Evolutionary conservation across 2,329 filamentous ascomycete genomes (phyloP).

Genomic region (Chrysosporium keratinophilum): DNA sequence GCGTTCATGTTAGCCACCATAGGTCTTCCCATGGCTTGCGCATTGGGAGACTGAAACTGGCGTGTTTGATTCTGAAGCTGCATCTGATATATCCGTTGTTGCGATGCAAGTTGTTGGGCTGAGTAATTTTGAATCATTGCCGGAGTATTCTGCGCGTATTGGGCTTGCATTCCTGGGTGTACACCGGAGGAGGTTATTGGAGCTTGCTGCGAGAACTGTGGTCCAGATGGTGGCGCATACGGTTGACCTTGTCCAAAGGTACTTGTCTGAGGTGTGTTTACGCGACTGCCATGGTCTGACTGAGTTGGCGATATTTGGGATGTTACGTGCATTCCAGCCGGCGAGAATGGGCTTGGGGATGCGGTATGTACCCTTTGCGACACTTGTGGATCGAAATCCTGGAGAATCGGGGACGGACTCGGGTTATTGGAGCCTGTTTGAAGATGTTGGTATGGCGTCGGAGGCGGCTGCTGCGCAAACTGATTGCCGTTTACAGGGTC

Average conservation of each 20-base stretch:
- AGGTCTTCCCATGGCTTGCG: conserved; percentile 28
- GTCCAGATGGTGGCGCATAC: conserved; percentile 32
- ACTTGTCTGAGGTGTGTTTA: conserved; percentile 61
- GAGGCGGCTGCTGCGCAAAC: conserved; percentile 46
- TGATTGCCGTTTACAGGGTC: conserved; percentile 50
- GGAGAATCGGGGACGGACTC: conserved; percentile 87
- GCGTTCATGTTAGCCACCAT: conserved; percentile 22
- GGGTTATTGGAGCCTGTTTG: conserved; percentile 70
- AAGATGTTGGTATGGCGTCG: conserved; percentile 69
- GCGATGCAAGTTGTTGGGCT: conserved; percentile 53
- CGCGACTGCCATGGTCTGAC: conserved; percentile 58
- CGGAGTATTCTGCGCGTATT: conserved; percentile 32
- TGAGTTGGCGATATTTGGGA: conserved; percentile 65
- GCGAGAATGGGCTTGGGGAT: conserved; percentile 84
- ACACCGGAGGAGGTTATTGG: conserved; percentile 33
- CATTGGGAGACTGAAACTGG: conserved; percentile 42
- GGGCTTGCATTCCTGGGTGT: conserved; percentile 35
- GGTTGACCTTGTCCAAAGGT: conserved; percentile 50
- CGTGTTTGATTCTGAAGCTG: conserved; percentile 68
- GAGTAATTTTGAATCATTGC: conserved; percentile 44
- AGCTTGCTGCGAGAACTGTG: conserved; percentile 34
- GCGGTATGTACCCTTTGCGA: conserved; percentile 78
- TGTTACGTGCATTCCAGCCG: conserved; percentile 60
- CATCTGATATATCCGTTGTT: conserved; percentile 70
- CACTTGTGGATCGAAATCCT: conserved; percentile 54